A percentile compares a stretch with the other conserved stretches of the same genome.
phyloP scores from a whole-genome alignment of 2,329 filamentous ascomycete genomes.

The Polytolypa hystricis region DNA sequence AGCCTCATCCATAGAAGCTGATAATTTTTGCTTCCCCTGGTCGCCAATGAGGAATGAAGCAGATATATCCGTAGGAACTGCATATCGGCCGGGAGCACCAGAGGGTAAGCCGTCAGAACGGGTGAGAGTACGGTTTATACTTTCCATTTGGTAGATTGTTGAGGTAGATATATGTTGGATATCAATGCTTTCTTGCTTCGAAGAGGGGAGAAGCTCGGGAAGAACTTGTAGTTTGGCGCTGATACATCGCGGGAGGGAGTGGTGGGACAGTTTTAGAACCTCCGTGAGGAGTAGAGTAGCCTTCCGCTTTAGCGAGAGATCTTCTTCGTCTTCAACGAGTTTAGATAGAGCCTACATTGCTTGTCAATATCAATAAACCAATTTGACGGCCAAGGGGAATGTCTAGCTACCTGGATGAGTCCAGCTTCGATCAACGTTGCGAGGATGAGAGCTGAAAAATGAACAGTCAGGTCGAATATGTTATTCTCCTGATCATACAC shows the following conservation, averaged over 20 bases:
- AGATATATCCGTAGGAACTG: slow-evolving; percentile 35
- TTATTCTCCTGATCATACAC: slow-evolving; percentile 59
- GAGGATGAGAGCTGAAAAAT: slow-evolving; percentile 82
- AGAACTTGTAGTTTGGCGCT: slow-evolving; percentile 78
- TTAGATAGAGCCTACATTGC: slow-evolving; percentile 34
- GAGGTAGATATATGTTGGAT: slow-evolving; percentile 71
- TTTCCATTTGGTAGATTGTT: slow-evolving; percentile 96
- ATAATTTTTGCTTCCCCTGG: slow-evolving; percentile 43
- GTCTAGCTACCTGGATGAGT: slow-evolving; percentile 42
- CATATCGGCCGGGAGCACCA: slow-evolving; percentile 30
- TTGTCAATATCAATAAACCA: slow-evolving; percentile 12
- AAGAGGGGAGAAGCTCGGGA: slow-evolving; percentile 70
- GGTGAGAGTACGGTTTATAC: slow-evolving; percentile 85
- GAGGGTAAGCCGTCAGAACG: slow-evolving; percentile 50
- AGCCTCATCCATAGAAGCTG: slow-evolving; percentile 52
- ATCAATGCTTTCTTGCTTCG: slow-evolving; percentile 59
- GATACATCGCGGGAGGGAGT: slow-evolving; percentile 69
- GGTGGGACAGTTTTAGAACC: slow-evolving; percentile 77
- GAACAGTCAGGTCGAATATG: slow-evolving; percentile 65
- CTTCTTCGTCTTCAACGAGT: slow-evolving; percentile 39
- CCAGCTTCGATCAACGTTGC: slow-evolving; percentile 76
- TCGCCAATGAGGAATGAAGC: slow-evolving; percentile 29
- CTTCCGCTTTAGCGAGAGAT: slow-evolving; percentile 61
- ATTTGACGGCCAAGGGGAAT: neutral
- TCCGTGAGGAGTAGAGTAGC: slow-evolving; percentile 85